Conservation (phyloP, 1,139 yeast genomes). For the Ogataea hybrid region DNA sequence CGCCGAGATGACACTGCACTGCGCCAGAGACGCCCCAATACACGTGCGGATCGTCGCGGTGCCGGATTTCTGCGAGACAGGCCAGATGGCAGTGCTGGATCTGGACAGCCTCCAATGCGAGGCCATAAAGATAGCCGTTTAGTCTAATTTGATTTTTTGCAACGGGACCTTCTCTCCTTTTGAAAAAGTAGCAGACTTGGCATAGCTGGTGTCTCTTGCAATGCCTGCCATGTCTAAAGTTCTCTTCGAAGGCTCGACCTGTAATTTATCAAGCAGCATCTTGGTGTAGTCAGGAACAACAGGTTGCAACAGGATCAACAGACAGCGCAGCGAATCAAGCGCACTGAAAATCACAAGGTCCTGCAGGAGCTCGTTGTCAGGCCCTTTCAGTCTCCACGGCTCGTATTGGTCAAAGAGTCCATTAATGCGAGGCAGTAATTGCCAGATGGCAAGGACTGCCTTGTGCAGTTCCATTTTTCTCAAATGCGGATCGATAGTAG, state of each 20-base stretch:
- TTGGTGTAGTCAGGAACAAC: conserved; percentile 65
- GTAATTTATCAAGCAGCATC: conserved; percentile 61
- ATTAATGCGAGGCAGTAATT: conserved; percentile 60
- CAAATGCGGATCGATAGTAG: conserved; percentile 42
- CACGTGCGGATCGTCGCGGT: conserved; percentile 58
- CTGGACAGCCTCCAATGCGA: conserved; percentile 54
- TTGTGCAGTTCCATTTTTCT: conserved; percentile 51
- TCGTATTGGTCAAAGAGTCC: conserved; percentile 52
- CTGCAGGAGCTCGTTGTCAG: conserved; percentile 33
- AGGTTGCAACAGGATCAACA: conserved; percentile 66
- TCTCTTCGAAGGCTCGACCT: conserved; percentile 46
- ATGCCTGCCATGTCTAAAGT: conserved; percentile 36
- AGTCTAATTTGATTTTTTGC: conserved; percentile 25
- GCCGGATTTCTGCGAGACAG: conserved; percentile 67
- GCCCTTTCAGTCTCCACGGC: conserved; percentile 37
- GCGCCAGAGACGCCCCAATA: conserved; percentile 32
- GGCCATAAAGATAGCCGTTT: conserved; percentile 6
- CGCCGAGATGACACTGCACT: conserved; percentile 31
- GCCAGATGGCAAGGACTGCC: conserved; percentile 66
- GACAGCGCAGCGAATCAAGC: conserved; percentile 68
- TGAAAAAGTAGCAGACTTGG: conserved; percentile 34
- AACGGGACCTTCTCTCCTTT: conserved; percentile 40
- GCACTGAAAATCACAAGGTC: conserved; percentile 60
- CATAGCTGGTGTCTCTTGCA: conserved; percentile 52
- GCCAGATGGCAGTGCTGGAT: conserved; percentile 68